Evolutionary conservation across 2,329 filamentous ascomycete species (phyloP).

Genomic region (Fusarium subtropicale): DNA sequence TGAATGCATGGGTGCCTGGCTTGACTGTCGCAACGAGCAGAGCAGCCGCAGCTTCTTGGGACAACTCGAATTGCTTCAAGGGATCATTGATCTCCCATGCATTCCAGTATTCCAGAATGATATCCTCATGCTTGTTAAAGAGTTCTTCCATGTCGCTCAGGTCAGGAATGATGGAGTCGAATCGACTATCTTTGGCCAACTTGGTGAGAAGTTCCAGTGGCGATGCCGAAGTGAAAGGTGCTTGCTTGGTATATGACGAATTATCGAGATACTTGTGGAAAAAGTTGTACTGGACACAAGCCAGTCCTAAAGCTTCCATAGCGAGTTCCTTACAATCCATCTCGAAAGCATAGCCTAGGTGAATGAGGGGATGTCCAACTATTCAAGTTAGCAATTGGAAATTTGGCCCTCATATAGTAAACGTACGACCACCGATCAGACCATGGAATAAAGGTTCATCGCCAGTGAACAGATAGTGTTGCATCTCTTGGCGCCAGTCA

Average conservation of each 20-base stretch:
- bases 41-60: constrained; percentile 70
- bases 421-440: constrained; percentile 80
- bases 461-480: constrained; percentile 80
- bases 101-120: constrained; percentile 90
- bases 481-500: constrained; percentile 83
- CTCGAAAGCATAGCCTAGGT: constrained; percentile 94
- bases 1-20: constrained; percentile 73
- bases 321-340: constrained; percentile 85
- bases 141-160: constrained; percentile 74
- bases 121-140: constrained; percentile 74
- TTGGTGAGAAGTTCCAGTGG: constrained; percentile 77
- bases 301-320: constrained; percentile 85
- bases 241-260: constrained; percentile 73
- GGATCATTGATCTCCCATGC: constrained; percentile 81
- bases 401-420: not conserved
- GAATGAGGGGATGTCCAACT: constrained; percentile 94
- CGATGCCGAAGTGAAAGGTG: constrained; percentile 69
- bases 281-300: constrained; percentile 68
- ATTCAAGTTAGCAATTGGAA: constrained; percentile 36
- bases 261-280: constrained; percentile 79
- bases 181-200: constrained; percentile 74
- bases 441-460: constrained; percentile 84
- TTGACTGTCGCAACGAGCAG: constrained; percentile 71
- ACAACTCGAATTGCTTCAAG: constrained; percentile 78
- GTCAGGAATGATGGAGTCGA: constrained; percentile 70